phyloP scores from a whole-genome alignment of 192 early-diverging fungal genomes.

The Coemansia umbellata region DNA sequence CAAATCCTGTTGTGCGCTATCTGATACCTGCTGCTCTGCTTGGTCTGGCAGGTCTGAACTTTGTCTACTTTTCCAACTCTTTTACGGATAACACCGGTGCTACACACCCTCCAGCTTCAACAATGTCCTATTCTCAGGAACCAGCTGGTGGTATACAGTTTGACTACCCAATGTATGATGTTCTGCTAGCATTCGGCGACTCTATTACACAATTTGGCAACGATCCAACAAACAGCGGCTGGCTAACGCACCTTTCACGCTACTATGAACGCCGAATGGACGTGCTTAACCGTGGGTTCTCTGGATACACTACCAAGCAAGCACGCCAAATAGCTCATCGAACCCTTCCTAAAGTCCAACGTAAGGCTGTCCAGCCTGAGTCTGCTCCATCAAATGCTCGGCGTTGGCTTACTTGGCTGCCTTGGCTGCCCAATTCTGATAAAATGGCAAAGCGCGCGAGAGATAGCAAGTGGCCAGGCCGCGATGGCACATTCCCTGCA shows the following conservation, averaged over 20 bases:
- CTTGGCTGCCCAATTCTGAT: too few relatives aligned
- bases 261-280: constrained; percentile 67
- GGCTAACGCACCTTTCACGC: constrained; percentile 49
- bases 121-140: neutral
- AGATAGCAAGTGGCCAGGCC: neutral
- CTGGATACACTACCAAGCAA: constrained; percentile 71
- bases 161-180: constrained; percentile 20
- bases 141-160: neutral
- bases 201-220: constrained; percentile 35
- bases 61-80: neutral
- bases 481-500: neutral
- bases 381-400: neutral
- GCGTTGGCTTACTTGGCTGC: neutral
- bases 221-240: constrained; percentile 46
- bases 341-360: constrained; percentile 51
- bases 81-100: too few relatives aligned
- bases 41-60: neutral
- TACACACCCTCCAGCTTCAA: too few relatives aligned
- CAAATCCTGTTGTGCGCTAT: too few relatives aligned
- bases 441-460: neutral
- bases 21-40: neutral
- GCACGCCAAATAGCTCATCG: constrained; percentile 53
- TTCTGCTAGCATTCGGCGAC: constrained; percentile 38
- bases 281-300: constrained; percentile 75
- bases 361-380: neutral